Conservation (phyloP, 768 basidiomycete species). For the Podaxis rugospora region DNA sequence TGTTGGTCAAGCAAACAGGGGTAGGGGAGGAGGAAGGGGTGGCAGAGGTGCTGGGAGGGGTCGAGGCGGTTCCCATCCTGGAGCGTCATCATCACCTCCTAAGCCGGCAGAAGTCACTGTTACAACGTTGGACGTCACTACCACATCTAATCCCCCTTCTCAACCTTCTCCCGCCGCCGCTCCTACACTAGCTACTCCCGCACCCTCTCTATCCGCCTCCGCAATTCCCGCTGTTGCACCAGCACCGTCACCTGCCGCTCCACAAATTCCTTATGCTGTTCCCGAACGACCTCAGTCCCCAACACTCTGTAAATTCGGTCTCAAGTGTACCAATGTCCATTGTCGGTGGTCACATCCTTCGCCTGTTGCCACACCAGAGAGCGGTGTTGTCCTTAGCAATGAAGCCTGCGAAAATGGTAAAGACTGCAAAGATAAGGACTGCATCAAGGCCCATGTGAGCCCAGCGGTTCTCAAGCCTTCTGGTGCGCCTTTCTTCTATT, state of each 20-base stretch:
- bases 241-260: slow-evolving; percentile 25
- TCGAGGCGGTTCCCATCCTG: slow-evolving; percentile 38
- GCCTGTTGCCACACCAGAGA: slow-evolving; percentile 94
- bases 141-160: slow-evolving; percentile 12
- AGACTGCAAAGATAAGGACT: slow-evolving; percentile 91
- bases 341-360: slow-evolving; percentile 95
- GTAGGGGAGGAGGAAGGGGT: slow-evolving; percentile 32
- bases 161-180: slow-evolving; percentile 16
- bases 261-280: slow-evolving; percentile 45
- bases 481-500: slow-evolving; percentile 33
- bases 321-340: slow-evolving; percentile 85
- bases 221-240: slow-evolving; percentile 26
- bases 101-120: slow-evolving; percentile 10
- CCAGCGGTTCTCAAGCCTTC: slow-evolving; percentile 72
- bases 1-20: slow-evolving; percentile 27
- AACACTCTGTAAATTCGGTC: slow-evolving; percentile 88
- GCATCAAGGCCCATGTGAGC: slow-evolving; percentile 86
- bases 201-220: slow-evolving; percentile 20
- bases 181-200: slow-evolving; percentile 19
- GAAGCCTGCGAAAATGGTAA: slow-evolving; percentile 89
- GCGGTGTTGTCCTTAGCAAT: slow-evolving; percentile 90
- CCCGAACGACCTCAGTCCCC: slow-evolving; percentile 85
- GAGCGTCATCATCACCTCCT: slow-evolving; percentile 15
- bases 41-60: slow-evolving; percentile 45
- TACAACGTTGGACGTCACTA: slow-evolving; percentile 13